Evolutionary conservation across 306 rosid genomes (phyloP), one percentile per base, ranked within the genome.

Genomic region (Cyclanthera cordifolia): DNA sequence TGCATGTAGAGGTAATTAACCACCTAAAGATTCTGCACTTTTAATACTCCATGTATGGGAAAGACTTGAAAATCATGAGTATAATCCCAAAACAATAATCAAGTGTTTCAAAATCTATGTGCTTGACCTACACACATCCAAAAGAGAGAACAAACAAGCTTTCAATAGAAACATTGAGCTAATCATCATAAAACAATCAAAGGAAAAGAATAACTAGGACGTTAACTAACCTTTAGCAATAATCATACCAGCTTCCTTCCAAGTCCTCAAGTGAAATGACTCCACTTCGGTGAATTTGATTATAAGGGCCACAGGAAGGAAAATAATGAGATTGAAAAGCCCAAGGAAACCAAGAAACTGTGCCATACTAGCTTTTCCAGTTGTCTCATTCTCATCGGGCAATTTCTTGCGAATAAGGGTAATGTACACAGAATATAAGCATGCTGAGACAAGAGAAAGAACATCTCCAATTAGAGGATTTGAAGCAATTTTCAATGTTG

Each of bases 271-370:
- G 53, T 71, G 53, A 77, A 93, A 88, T 51, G 87, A 82, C 75
- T 93, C 99, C 66, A 77, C 50, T 55, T 72, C 77, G 25, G 87
- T 76, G 75, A 86, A 82, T 70, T 86, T 75, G 25, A 93, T 87
- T 70, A 85, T 21, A 8, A 93, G 72, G 67, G 81, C 94, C 67
- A 85, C 86, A 1, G 99, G 99, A 75, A 93, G 83, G 76, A 93
- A 93, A 68, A 93, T 79, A 3, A 93, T 0, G 50, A 82, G 63
- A 80, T 93, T 93, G 82, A 80, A 93, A 67, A 93, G 90, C 46
- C 99, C 99, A 15, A 93, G 74, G 78, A 74, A 93, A 73, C 96
- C 99, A 61, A 93, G 88, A 77, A 93, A 93, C 75, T 90, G 94
- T 45, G 96, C 99, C 95, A 88, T 93, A 69, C 99, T 93, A 23